Evolutionary conservation across 306 rosid genomes (phyloP), one percentile per base, ranked within the genome.

Genomic region (Neltuma alba): DNA sequence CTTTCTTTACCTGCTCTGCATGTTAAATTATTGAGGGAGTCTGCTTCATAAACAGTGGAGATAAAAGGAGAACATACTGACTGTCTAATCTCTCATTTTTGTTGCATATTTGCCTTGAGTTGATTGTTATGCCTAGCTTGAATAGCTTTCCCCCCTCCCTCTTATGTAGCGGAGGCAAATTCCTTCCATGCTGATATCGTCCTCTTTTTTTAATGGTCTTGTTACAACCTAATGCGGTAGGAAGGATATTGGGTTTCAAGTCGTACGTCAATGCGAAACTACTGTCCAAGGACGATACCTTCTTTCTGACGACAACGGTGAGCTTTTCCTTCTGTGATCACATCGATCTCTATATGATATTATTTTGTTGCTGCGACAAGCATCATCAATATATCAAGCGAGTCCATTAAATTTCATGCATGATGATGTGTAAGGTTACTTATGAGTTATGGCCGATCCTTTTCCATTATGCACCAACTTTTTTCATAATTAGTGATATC

Each of bases 211-310:
- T 52, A 11, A 20, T 30, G 36, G 37, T 57, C 70, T 16, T 61
- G 12, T 52, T n/a, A n/a, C 27, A 3, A 9, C 23, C 23, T 33
- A 58, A 36, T 54, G 80, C 77, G 31, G 66, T 65, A 89, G 99
- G 87, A 92, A 85, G 61, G 89, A 91, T 75, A 79, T 86, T 61
- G 87, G 97, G 13, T 89, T 92, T 72, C 86, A 70, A 73, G 66
- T 33, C 40, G 72, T 37, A 28, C 85, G 9, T 50, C 4, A 69
- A 61, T 94, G 99, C 84, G 85, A 84, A 74, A 91, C 63, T 86
- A 94, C 99, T 23, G 95, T 94, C 76, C 97, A 88, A 86, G 99
- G 99, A 70, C 87, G 97, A 86, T 88, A 86, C 86, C 79, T 88
- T 37, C 88, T 92, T 13, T 81, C 99, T 9, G 99, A 94, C 76